phyloP scores from a whole-genome alignment of 768 basidiomycete genomes.

The Leccinum incarnatum region DNA sequence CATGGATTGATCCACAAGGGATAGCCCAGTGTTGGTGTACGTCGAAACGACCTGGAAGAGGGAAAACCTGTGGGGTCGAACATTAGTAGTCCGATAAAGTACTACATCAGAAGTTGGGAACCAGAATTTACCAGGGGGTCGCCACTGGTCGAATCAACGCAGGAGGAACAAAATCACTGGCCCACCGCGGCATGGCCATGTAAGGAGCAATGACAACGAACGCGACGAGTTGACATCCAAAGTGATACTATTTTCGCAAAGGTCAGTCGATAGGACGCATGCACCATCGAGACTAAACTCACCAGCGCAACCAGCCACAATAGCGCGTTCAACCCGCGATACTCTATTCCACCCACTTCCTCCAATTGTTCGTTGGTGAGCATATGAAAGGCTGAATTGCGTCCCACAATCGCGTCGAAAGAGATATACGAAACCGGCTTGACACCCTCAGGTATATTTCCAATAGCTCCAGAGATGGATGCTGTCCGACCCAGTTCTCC shows the following conservation, averaged over 20 bases:
- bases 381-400: conserved; percentile 69
- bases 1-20: conserved; percentile 88
- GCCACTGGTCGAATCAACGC: conserved; percentile 52
- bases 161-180: conserved; percentile 56
- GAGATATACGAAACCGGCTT: conserved; percentile 74
- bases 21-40: conserved; percentile 87
- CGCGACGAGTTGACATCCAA: conserved; percentile 62
- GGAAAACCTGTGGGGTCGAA: conserved; percentile 59
- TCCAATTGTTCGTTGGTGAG: conserved; percentile 82
- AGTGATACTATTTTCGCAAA: conserved; percentile 62
- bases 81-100: not conserved
- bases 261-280: not conserved
- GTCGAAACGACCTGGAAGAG: conserved; percentile 82
- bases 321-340: conserved; percentile 74
- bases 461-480: conserved; percentile 10
- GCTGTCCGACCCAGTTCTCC: conserved; percentile 28
- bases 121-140: conserved; percentile 56
- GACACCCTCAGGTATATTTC: conserved; percentile 38
- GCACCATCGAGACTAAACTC: conserved; percentile 28
- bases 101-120: not conserved
- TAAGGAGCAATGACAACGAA: conserved; percentile 83
- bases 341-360: conserved; percentile 93
- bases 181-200: conserved; percentile 61
- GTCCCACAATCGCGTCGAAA: conserved; percentile 82
- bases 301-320: conserved; percentile 79